Percentiles rank a stretch among this genome's conserved stretches.
Conservation (phyloP, 176 grass and related monocot genomes). For the Aegilops umbellulata region DNA sequence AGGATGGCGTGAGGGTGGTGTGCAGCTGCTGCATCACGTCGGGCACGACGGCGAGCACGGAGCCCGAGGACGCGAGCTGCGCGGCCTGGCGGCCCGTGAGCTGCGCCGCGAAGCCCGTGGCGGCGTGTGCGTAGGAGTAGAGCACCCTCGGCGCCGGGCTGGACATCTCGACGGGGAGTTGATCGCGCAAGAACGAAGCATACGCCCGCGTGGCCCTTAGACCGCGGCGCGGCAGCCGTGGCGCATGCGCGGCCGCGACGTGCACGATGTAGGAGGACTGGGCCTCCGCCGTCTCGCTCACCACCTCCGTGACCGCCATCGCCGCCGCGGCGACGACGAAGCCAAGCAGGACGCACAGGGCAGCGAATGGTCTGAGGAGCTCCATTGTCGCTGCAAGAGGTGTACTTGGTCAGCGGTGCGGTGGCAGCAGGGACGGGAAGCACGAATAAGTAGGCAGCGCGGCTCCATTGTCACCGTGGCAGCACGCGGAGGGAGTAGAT, state of each 20-base stretch:
- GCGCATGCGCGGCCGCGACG: neutral
- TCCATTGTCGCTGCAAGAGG: neutral
- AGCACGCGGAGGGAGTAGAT: no score
- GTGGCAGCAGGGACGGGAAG: neutral
- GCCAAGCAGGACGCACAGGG: neutral
- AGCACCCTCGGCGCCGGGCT: neutral
- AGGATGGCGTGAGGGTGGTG: conserved; percentile 42
- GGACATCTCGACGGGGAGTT: neutral
- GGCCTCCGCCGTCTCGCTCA: neutral
- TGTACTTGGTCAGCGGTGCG: neutral
- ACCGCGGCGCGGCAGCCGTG: neutral
- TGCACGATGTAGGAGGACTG: conserved; percentile 5
- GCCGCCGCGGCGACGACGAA: neutral
- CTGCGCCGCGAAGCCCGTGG: conserved; percentile 32
- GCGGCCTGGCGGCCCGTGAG: conserved; percentile 45
- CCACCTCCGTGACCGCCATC: neutral
- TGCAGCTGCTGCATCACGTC: conserved; percentile 24
- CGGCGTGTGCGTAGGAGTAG: conserved; percentile 28
- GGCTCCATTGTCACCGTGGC: no score
- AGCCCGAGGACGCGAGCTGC: conserved; percentile 16
- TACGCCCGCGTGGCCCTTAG: neutral
- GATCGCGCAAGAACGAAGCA: neutral
- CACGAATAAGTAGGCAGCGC: neutral
- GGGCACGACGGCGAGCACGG: conserved; percentile 41
- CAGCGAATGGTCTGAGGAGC: neutral